Evolutionary conservation across 1,284 basidiomycete genomes (phyloP), one percentile per base, ranked within the genome.

Genomic region (Papiliotrema nemorosa): DNA sequence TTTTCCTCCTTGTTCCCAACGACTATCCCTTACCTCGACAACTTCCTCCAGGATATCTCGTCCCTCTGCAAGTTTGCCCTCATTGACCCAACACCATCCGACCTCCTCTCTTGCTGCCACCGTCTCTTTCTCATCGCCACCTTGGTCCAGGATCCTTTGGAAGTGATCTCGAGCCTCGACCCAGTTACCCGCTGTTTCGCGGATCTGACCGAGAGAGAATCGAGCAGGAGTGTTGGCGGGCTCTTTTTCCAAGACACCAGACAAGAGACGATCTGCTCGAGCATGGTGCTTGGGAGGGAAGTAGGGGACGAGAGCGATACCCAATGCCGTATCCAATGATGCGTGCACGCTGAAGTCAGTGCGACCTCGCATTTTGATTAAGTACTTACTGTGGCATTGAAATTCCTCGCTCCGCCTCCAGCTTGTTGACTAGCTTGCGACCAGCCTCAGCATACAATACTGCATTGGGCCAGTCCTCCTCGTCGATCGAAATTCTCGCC

Each of bases 251-350:
- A 97, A 80, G 4, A 93, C 80, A 2, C 83, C 81, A 31, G 88
- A 82, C 24, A 94, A 78, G 5, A 94, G 79, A 13, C 81, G 76
- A 26, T 85, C 76, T 1, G 94, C 93, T 39, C 85, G 83, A 13
- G 77, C 63, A 68, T 98, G 94, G 63, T 97, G 85, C 64, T 92
- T 91, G 0, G 94, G 94, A 10, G 93, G 84, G 71, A 84, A 89
- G 47, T 88, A 79, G 59, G 96, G 86, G 1, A 92, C 87, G 16
- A 96, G 79, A 3, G 88, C 85, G 0, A 73, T 59, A 37, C 68
- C 73, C 13, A 75, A 60, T 2, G 57, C 60, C 2, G 68, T 66
- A 27, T 75, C 73, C 12, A 75, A 53, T 0, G 70, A 69, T 1
- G 58, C 47, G 27, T 57, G 59, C 2, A 57, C 54, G 5, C 67